These are phyloP conservation scores for Annulohypoxylon moriforme DNA, from an alignment of 495 filamentous ascomycete species.

Conservation along the genomic window DNA sequence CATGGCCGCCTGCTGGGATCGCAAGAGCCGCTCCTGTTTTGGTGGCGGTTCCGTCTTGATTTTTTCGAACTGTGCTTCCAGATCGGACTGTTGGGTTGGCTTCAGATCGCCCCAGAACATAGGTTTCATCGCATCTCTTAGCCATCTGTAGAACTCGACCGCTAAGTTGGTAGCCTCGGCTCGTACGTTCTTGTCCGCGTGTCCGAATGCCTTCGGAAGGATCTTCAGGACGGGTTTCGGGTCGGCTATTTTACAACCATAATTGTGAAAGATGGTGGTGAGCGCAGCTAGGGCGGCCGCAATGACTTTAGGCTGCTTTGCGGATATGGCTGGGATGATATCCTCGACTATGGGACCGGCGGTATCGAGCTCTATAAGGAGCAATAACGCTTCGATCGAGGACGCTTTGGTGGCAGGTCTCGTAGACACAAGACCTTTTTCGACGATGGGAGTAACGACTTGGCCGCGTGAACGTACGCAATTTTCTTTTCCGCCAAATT, in stretches of 20 bases:
- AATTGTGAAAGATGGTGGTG: slow-evolving; percentile 87
- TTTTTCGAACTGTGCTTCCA: slow-evolving; percentile 93
- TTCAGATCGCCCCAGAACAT: slow-evolving; percentile 98
- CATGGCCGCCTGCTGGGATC: slow-evolving; percentile 86
- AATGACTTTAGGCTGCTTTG: slow-evolving; percentile 95
- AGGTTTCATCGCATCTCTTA: slow-evolving; percentile 97
- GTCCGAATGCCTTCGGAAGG: slow-evolving; percentile 90
- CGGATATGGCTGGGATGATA: slow-evolving; percentile 82
- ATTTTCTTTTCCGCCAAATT: slow-evolving; percentile 82
- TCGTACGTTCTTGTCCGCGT: slow-evolving; percentile 98
- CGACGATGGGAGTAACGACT: slow-evolving; percentile 81
- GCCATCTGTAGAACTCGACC: slow-evolving; percentile 96
- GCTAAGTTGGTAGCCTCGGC: slow-evolving; percentile 92
- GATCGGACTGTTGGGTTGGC: slow-evolving; percentile 91
- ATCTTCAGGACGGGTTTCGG: slow-evolving; percentile 94
- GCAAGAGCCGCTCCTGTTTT: slow-evolving; percentile 90
- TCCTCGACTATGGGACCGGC: slow-evolving; percentile 90
- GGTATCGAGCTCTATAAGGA: slow-evolving; percentile 91
- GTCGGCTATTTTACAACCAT: slow-evolving; percentile 95
- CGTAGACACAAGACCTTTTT: slow-evolving; percentile 91
- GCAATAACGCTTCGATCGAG: slow-evolving; percentile 84
- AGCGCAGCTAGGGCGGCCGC: slow-evolving; percentile 84
- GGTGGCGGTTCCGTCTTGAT: slow-evolving; percentile 88
- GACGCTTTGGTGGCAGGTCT: slow-evolving; percentile 88
- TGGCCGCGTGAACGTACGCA: slow-evolving; percentile 82